Percentiles rank a stretch among this genome's conserved stretches.
phyloP scores from a whole-genome alignment of 352 stramenopile species.

The Phytophthora pisi region DNA sequence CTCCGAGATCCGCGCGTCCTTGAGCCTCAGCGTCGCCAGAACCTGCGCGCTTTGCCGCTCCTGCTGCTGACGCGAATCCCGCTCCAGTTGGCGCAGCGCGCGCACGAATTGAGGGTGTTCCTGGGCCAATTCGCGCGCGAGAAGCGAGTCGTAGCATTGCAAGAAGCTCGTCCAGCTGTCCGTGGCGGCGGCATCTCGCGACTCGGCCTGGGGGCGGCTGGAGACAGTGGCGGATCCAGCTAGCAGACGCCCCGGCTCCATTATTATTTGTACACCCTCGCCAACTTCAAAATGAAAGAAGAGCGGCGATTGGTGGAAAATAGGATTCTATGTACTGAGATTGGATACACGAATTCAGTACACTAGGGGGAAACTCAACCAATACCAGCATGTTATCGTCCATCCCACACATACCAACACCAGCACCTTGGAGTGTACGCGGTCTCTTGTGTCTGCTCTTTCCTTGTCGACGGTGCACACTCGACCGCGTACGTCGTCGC shows the following conservation, averaged over 20 bases:
- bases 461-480: constrained; percentile 12
- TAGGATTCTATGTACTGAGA: neutral
- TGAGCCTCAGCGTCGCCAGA: constrained; percentile 28
- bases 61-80: constrained; percentile 24
- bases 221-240: neutral
- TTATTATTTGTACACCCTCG: constrained; percentile 6
- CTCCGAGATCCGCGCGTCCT: constrained; percentile 25
- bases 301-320: constrained; percentile 2
- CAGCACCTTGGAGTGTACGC: constrained; percentile 24
- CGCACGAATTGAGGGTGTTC: constrained; percentile 29
- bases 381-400: constrained; percentile 32
- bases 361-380: constrained; percentile 14
- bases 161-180: constrained; percentile 30
- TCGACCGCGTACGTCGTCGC: constrained; percentile 21
- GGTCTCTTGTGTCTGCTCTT: constrained; percentile 17
- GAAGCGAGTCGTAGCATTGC: constrained; percentile 27
- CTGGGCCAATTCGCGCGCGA: constrained; percentile 22
- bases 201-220: neutral
- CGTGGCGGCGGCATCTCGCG: neutral
- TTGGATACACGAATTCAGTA: neutral
- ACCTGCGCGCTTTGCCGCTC: constrained; percentile 34
- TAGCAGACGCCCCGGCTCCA: neutral
- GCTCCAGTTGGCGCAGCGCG: constrained; percentile 24
- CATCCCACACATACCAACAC: constrained; percentile 21
- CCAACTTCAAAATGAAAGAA: constrained; percentile 28